Base-by-base conservation (phyloP, 2,329 filamentous ascomycete genomes). In the Rhynchosporium agropyri region DNA sequence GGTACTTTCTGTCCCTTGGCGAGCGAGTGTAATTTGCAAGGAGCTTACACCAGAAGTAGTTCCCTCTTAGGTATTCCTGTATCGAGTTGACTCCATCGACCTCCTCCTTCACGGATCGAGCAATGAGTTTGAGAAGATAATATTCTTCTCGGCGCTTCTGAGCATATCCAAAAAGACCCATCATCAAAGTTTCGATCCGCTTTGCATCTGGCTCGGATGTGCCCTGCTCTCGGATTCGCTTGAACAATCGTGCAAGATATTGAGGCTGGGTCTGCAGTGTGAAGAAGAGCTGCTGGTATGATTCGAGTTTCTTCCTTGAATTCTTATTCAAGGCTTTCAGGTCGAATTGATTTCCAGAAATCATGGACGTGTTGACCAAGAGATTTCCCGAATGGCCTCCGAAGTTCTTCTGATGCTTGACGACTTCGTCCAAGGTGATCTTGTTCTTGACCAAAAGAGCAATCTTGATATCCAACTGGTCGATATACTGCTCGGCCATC, bases 361-460 rank as follows among this genome's bases (percentile, higher is more conserved):
- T 86, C 65, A 97, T 93, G 57, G 93, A 87, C n/a, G 87, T 89
- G 77, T 95, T 97, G 63, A 91, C 90, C 55, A 99, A 81, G 36
- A 98, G 83, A 64, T 86, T 90, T 67, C 92, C 89, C 28, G 93
- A 88, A 72, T 95, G 90, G 2, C 94, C 93, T 61, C 95, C 95
- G 72, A 95, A 97, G 75, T 97, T 96, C 79, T 90, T 94, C 74
- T 99, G 95, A 74, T 98, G 95, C 71, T 92, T 92, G 61, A 99
- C 91, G 33, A 99, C 95, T 77, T 99, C 96, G 73, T 99, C 95
- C 3, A 99, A 83, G 0, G 95, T 98, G 73, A 99, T 99, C 78
- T 99, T 99, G 84, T 99, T 99, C 83, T 98, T 98, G 72, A 99
- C 95, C 20, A 99, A 83, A 3, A 99, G 84, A 0, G 95, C 95